These are phyloP conservation scores for Alectoria sarmentosa DNA, from an alignment of 495 filamentous ascomycete species.

Conservation along the genomic window DNA sequence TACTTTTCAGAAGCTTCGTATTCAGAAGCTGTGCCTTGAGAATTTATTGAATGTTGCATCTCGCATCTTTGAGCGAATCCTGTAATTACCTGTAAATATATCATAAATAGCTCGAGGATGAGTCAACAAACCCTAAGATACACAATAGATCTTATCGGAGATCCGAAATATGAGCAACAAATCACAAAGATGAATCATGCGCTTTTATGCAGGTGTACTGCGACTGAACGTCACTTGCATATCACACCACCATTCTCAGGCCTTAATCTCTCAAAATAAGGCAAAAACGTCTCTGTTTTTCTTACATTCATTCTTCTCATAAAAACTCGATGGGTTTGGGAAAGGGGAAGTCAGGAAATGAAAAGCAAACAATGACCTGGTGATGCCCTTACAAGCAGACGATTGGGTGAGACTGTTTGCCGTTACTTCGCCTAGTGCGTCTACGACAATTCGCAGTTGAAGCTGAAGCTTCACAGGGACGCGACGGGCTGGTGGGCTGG, in stretches of 20 bases:
- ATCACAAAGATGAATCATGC: constrained; percentile 16
- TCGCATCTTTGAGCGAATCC: background rate
- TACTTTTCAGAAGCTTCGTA: background rate
- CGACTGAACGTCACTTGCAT: constrained; percentile 11
- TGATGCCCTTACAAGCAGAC: background rate
- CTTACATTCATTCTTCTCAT: background rate
- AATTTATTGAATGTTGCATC: background rate
- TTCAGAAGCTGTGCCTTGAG: background rate
- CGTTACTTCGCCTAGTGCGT: constrained; percentile 3
- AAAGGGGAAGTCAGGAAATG: background rate
- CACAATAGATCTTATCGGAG: constrained; percentile 16
- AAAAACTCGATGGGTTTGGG: background rate
- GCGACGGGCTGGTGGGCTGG: background rate
- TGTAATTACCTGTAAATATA: background rate
- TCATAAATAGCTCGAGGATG: background rate
- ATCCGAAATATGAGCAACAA: constrained; percentile 11
- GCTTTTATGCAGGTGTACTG: constrained; percentile 6
- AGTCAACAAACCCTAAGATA: constrained; percentile 8
- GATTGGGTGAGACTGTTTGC: constrained; percentile 14
- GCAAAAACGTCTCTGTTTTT: background rate
- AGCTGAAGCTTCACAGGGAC: constrained; percentile 1
- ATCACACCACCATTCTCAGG: background rate
- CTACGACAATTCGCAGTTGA: constrained; percentile 1
- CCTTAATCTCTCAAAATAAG: background rate
- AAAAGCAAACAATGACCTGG: background rate